phyloP scores from a whole-genome alignment of 2,329 filamentous ascomycete genomes.

The Anisogramma anomala region DNA sequence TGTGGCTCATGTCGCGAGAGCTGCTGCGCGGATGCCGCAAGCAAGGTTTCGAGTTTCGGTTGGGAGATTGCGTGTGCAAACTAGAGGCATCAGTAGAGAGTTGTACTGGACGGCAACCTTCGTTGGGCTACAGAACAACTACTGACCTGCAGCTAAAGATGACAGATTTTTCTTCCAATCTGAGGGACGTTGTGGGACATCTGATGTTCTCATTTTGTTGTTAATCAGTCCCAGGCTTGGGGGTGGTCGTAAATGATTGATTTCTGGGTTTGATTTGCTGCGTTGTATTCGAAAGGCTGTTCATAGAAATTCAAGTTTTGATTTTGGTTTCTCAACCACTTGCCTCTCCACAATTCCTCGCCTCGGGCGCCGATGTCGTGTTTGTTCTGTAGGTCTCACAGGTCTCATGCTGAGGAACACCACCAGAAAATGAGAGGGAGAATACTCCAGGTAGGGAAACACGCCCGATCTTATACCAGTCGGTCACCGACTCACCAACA shows the following conservation, averaged over 20 bases:
- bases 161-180: neutral
- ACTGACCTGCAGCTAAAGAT: neutral
- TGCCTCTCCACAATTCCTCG: too few relatives aligned
- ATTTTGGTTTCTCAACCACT: too few relatives aligned
- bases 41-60: neutral
- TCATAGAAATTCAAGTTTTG: too few relatives aligned
- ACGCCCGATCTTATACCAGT: too few relatives aligned
- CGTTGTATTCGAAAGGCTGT: neutral
- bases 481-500: too few relatives aligned
- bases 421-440: too few relatives aligned
- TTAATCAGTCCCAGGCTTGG: too few relatives aligned
- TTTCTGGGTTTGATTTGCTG: neutral
- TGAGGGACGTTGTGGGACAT: neutral
- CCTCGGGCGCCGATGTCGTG: too few relatives aligned
- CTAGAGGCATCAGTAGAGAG: constrained; percentile 5
- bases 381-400: too few relatives aligned
- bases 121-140: constrained; percentile 11
- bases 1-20: neutral
- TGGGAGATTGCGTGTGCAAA: neutral
- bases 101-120: constrained; percentile 13
- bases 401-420: too few relatives aligned
- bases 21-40: neutral
- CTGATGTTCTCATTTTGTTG: neutral
- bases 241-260: too few relatives aligned
- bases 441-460: too few relatives aligned